Evolutionary conservation across 495 filamentous ascomycete genomes (phyloP).

Genomic region (Acidomyces sp.): DNA sequence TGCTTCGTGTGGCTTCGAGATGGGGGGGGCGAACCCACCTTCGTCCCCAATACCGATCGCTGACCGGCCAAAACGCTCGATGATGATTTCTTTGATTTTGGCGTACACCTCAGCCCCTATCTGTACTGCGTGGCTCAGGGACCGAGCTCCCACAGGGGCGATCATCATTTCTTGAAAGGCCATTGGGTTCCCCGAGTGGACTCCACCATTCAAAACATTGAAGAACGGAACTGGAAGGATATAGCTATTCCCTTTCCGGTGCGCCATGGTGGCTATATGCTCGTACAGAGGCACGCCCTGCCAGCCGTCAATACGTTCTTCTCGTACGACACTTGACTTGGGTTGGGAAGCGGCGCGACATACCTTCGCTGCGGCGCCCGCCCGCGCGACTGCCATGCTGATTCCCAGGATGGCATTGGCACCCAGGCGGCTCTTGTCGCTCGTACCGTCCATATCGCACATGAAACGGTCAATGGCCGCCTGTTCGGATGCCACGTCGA

Average conservation of each 20-base stretch:
- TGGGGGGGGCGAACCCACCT: slow-evolving; percentile 10
- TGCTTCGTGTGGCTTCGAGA: slow-evolving; percentile 3
- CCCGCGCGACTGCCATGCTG: slow-evolving; percentile 11
- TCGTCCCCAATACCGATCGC: slow-evolving; percentile 10
- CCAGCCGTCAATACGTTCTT: too few relatives aligned
- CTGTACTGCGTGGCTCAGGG: slow-evolving; percentile 5
- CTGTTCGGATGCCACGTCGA: not conserved
- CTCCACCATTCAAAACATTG: slow-evolving; percentile 12
- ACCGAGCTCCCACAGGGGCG: slow-evolving; percentile 1
- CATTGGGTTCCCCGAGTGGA: slow-evolving; percentile 10
- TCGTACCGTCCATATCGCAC: slow-evolving; percentile 2
- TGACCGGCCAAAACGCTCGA: not conserved
- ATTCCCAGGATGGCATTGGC: slow-evolving; percentile 9
- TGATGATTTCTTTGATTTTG: not conserved
- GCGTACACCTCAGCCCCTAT: slow-evolving; percentile 7
- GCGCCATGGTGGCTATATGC: not conserved
- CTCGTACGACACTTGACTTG: too few relatives aligned
- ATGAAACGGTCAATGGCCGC: slow-evolving; percentile 6
- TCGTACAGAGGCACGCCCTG: slow-evolving; percentile 3
- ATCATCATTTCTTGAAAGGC: slow-evolving; percentile 15
- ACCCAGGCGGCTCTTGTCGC: slow-evolving; percentile 12
- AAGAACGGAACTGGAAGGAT: slow-evolving; percentile 10
- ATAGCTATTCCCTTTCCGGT: not conserved
- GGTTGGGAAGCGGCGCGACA: too few relatives aligned
- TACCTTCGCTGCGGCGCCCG: slow-evolving; percentile 7